Conservation (phyloP, 2,329 filamentous ascomycete genomes). For the Bipolaris sorokiniana region DNA sequence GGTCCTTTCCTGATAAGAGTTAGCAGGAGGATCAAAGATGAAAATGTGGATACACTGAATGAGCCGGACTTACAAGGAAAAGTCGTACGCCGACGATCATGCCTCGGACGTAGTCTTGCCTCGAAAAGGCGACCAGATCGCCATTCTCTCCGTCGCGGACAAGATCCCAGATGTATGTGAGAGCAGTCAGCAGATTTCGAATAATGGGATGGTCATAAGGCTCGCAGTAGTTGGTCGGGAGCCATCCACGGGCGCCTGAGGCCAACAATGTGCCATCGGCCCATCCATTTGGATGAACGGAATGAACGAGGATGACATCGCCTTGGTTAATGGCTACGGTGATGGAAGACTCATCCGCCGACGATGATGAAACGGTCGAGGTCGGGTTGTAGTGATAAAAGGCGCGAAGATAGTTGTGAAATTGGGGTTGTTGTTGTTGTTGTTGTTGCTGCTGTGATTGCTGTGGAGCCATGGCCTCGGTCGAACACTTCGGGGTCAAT, state of each 20-base stretch:
- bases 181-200: constrained; percentile 79
- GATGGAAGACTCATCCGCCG: constrained; percentile 68
- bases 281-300: constrained; percentile 98
- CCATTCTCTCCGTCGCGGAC: constrained; percentile 78
- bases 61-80: constrained; percentile 70
- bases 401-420: constrained; percentile 93
- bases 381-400: constrained; percentile 90
- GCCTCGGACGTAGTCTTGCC: constrained; percentile 92
- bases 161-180: constrained; percentile 92
- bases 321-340: constrained; percentile 88
- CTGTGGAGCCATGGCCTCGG: constrained; percentile 62
- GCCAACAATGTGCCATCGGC: constrained; percentile 90
- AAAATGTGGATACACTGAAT: neutral
- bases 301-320: constrained; percentile 92
- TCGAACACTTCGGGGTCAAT: constrained; percentile 72
- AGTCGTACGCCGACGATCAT: constrained; percentile 92
- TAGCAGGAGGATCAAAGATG: constrained; percentile 15
- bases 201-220: constrained; percentile 90
- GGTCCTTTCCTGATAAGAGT: constrained; percentile 73
- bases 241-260: constrained; percentile 88
- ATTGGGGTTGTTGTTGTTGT: constrained; percentile 65
- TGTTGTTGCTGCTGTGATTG: constrained; percentile 55
- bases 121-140: constrained; percentile 79
- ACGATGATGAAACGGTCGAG: constrained; percentile 77
- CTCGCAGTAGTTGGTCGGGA: constrained; percentile 98